A percentile compares a stretch with the other conserved stretches of the same genome.
These are phyloP conservation scores for Hypomyces rosellus DNA, from an alignment of 2,329 filamentous ascomycete genomes.

Conservation along the genomic window DNA sequence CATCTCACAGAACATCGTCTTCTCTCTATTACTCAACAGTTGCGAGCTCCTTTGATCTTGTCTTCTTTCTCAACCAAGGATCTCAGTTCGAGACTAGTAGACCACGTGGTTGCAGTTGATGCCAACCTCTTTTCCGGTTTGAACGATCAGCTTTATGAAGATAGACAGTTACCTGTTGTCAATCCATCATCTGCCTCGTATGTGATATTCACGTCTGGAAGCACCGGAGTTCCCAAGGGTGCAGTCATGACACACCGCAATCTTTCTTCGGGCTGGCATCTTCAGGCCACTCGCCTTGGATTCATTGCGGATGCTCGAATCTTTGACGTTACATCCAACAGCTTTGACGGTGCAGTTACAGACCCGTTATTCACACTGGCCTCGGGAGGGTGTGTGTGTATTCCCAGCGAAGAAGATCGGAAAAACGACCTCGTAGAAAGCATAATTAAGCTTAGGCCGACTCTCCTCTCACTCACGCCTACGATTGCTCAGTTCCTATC, in stretches of 20 bases:
- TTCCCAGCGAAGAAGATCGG: neutral
- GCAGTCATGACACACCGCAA: constrained; percentile 38
- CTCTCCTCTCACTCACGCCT: constrained; percentile 1
- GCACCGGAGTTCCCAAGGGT: constrained; percentile 47
- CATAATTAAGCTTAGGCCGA: neutral
- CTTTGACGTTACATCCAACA: constrained; percentile 12
- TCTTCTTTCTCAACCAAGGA: no score
- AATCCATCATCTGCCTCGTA: constrained; percentile 8
- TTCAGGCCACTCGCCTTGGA: constrained; percentile 23
- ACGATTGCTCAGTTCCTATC: constrained; percentile 2
- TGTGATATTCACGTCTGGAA: constrained; percentile 46
- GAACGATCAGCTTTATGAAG: no score
- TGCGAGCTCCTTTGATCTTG: no score
- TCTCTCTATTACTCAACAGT: no score
- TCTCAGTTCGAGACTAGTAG: no score
- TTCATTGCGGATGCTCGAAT: constrained; percentile 3
- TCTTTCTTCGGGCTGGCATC: constrained; percentile 33
- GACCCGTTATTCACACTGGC: constrained; percentile 12
- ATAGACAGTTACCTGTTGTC: neutral
- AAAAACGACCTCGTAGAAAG: neutral
- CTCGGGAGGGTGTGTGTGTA: constrained; percentile 6
- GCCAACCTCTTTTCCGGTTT: no score
- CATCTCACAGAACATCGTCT: no score
- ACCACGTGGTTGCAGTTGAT: no score
- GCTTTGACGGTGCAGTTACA: constrained; percentile 11